Evolutionary conservation across 164 flowering plant species (phyloP).

Genomic region (Piper betle): DNA sequence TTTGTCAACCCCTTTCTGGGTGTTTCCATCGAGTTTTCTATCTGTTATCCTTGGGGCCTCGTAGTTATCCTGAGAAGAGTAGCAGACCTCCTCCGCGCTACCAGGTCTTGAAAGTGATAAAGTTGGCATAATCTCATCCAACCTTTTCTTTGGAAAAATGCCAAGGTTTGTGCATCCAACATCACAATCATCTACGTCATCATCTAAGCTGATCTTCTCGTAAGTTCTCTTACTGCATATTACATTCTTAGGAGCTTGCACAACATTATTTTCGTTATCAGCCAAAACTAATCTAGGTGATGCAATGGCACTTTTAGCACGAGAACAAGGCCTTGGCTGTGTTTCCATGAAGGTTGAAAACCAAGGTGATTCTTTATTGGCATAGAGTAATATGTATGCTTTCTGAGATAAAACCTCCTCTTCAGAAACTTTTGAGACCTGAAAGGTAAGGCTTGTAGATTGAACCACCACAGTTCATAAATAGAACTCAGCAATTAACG

Average conservation of each 20-base stretch:
- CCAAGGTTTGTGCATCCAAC: not conserved
- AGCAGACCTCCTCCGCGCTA: not conserved
- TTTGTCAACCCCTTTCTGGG: no score
- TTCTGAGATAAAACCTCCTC: slow-evolving; percentile 45
- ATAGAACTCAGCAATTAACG: no score
- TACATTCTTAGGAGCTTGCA: slow-evolving; percentile 6
- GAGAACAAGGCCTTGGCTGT: slow-evolving; percentile 8
- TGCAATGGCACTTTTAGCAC: slow-evolving; percentile 7
- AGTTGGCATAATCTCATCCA: not conserved
- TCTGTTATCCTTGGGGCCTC: no score
- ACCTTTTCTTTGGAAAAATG: not conserved
- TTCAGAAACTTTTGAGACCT: slow-evolving; percentile 14
- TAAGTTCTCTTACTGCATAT: not conserved
- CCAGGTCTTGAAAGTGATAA: not conserved
- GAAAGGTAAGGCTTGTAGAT: not conserved
- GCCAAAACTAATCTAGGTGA: slow-evolving; percentile 70
- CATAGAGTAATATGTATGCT: slow-evolving; percentile 82
- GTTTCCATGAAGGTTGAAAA: slow-evolving; percentile 45
- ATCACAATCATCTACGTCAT: slow-evolving; percentile 1
- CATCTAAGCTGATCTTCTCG: slow-evolving; percentile 8
- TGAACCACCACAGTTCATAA: not conserved
- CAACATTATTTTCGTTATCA: slow-evolving; percentile 9
- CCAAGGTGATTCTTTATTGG: slow-evolving; percentile 63
- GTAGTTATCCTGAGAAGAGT: slow-evolving; percentile 3
- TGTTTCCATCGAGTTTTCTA: no score